Evolutionary conservation across 2,329 filamentous ascomycete genomes (phyloP).

Genomic region (Fusarium buharicum): DNA sequence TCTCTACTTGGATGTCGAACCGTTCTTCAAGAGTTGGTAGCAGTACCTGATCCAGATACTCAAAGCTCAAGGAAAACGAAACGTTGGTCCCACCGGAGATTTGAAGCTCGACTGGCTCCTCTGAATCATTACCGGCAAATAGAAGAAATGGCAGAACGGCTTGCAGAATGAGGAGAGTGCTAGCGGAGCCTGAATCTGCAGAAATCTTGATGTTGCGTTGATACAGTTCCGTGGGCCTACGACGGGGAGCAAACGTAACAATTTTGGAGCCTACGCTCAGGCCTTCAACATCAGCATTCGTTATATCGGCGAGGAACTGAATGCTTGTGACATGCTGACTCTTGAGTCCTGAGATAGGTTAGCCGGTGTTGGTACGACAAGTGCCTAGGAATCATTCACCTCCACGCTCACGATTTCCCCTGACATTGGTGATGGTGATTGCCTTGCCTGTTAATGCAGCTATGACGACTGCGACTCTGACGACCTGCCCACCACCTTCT

Average conservation of each 20-base stretch:
- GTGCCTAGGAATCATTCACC: slow-evolving; percentile 38
- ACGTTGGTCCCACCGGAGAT: slow-evolving; percentile 70
- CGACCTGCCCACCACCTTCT: slow-evolving; percentile 71
- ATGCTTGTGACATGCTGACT: slow-evolving; percentile 69
- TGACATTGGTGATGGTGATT: slow-evolving; percentile 64
- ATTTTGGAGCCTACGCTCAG: slow-evolving; percentile 62
- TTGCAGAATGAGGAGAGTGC: slow-evolving; percentile 68
- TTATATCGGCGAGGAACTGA: slow-evolving; percentile 63
- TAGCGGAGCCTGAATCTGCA: slow-evolving; percentile 62
- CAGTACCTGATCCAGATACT: slow-evolving; percentile 71
- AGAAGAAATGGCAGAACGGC: slow-evolving; percentile 69
- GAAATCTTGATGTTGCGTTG: slow-evolving; percentile 60
- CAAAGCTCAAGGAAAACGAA: slow-evolving; percentile 65
- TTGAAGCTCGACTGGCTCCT: slow-evolving; percentile 59
- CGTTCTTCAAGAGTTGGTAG: slow-evolving; percentile 63
- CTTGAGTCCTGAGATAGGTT: slow-evolving; percentile 62
- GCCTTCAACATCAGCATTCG: slow-evolving; percentile 61
- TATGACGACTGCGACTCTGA: slow-evolving; percentile 65
- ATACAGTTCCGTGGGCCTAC: slow-evolving; percentile 52
- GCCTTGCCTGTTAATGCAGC: slow-evolving; percentile 65
- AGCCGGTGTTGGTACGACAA: slow-evolving; percentile 6
- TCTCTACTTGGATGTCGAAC: slow-evolving; percentile 61
- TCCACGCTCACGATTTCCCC: slow-evolving; percentile 61
- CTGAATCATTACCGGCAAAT: slow-evolving; percentile 59
- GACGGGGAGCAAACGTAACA: slow-evolving; percentile 59